Percentiles rank a stretch among this genome's conserved stretches.
Evolutionary conservation across 345 rosid genomes (phyloP).

Genomic region (Camelina sativa): DNA sequence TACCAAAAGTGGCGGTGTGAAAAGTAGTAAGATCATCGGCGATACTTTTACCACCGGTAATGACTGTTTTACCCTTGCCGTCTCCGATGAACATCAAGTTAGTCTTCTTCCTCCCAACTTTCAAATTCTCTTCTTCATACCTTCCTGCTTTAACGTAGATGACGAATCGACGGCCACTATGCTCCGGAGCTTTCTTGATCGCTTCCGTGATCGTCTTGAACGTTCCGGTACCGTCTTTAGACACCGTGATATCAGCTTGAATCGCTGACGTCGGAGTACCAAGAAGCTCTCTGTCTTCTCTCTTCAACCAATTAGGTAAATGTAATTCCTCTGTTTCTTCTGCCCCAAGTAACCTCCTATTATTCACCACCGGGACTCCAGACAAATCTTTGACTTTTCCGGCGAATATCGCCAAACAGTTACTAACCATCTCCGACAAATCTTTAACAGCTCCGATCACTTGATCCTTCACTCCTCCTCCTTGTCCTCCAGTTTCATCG

Average conservation of each 20-base stretch:
- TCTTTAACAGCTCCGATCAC: slow-evolving; percentile 60
- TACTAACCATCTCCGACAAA: slow-evolving; percentile 87
- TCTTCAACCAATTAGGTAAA: slow-evolving; percentile 74
- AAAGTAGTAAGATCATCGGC: slow-evolving; percentile 72
- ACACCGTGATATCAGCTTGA: slow-evolving; percentile 81
- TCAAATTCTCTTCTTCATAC: slow-evolving; percentile 79
- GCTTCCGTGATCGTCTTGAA: slow-evolving; percentile 84
- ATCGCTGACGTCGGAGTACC: slow-evolving; percentile 58
- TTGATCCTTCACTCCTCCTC: slow-evolving; percentile 69
- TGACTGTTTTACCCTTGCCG: slow-evolving; percentile 82
- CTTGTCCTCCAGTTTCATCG: slow-evolving; percentile 41
- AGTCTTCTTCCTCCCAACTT: slow-evolving; percentile 88
- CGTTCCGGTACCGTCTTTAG: slow-evolving; percentile 83
- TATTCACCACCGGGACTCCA: slow-evolving; percentile 89
- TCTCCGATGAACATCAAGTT: slow-evolving; percentile 94
- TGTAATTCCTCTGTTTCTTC: slow-evolving; percentile 48
- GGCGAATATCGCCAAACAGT: slow-evolving; percentile 77
- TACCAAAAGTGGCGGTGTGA: slow-evolving; percentile 95
- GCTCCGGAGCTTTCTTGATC: slow-evolving; percentile 84
- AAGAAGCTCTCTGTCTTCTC: slow-evolving; percentile 70
- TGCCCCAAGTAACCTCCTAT: slow-evolving; percentile 50
- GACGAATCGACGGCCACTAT: slow-evolving; percentile 64
- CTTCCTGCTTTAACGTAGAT: slow-evolving; percentile 90
- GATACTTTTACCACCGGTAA: slow-evolving; percentile 72
- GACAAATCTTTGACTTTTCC: slow-evolving; percentile 56